A percentile compares a stretch with the other conserved stretches of the same genome.
Evolutionary conservation across 495 filamentous ascomycete genomes (phyloP).

Genomic region (Hypoxylon intermedium): DNA sequence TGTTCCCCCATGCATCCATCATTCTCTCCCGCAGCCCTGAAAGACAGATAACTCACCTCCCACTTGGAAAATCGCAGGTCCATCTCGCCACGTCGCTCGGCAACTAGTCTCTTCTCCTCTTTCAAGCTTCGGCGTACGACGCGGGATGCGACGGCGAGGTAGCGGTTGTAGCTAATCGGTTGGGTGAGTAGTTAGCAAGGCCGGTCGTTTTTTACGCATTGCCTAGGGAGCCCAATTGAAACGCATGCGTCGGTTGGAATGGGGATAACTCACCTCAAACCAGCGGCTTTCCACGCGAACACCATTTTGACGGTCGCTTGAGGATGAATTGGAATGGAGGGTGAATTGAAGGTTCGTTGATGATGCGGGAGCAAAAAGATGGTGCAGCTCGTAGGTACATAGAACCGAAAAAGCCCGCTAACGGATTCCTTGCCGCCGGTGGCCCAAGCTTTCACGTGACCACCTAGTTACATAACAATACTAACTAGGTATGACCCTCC

Average conservation of each 20-base stretch:
- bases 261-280: conserved; percentile 79
- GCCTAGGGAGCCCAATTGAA: conserved; percentile 26
- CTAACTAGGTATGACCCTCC: too few species aligned
- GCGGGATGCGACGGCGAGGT: conserved; percentile 76
- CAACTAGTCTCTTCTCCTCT: conserved; percentile 82
- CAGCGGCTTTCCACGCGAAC: conserved; percentile 97
- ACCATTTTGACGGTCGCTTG: conserved; percentile 77
- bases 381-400: conserved; percentile 26
- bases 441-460: conserved; percentile 38
- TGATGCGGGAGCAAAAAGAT: conserved; percentile 37
- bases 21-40: conserved; percentile 11
- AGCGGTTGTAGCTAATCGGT: conserved; percentile 77
- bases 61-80: conserved; percentile 95
- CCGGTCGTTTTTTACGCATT: not conserved
- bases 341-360: conserved; percentile 31
- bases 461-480: conserved; percentile 9
- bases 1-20: not conserved
- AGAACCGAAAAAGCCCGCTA: conserved; percentile 45
- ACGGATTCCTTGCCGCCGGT: conserved; percentile 18
- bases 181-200: conserved; percentile 37
- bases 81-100: conserved; percentile 88
- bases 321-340: conserved; percentile 39
- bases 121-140: conserved; percentile 91
- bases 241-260: not conserved
- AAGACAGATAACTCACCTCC: conserved; percentile 71